Evolutionary conservation across 768 basidiomycete species (phyloP).

Genomic region (Hysterangium stoloniferum): DNA sequence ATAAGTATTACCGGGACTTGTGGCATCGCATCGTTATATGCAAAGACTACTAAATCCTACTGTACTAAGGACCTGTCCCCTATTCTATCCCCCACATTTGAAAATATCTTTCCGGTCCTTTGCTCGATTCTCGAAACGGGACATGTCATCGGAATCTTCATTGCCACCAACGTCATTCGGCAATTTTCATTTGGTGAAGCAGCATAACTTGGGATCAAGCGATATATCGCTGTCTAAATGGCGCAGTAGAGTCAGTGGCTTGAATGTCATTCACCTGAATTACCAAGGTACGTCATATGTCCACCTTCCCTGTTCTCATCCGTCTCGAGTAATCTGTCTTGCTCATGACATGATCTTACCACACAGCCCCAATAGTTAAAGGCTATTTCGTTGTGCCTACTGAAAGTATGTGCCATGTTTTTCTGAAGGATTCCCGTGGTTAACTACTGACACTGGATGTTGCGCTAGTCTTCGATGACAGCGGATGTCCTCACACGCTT

Average conservation of each 20-base stretch:
- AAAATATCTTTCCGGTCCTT: no score
- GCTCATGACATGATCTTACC: no score
- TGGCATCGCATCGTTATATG: no score
- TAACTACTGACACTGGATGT: background rate
- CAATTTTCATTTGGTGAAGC: constrained; percentile 79
- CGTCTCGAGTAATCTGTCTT: constrained; percentile 5
- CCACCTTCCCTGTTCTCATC: constrained; percentile 10
- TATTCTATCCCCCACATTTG: no score
- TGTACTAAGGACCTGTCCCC: no score
- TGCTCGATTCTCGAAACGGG: no score
- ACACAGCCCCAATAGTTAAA: constrained; percentile 74
- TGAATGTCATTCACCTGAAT: constrained; percentile 84
- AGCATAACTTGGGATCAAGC: constrained; percentile 68
- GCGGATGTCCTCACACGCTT: constrained; percentile 91
- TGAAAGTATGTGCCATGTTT: constrained; percentile 54
- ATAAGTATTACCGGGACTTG: no score
- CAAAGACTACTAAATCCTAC: no score
- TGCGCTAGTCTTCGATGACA: constrained; percentile 84
- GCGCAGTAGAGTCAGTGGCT: constrained; percentile 79
- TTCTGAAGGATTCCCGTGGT: background rate
- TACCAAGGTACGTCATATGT: constrained; percentile 60
- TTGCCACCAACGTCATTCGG: constrained; percentile 51
- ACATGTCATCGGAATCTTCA: no score
- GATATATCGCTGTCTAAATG: constrained; percentile 83
- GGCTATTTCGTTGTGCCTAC: constrained; percentile 88